Evolutionary conservation across 345 rosid genomes (phyloP).

Genomic region (Eucalyptus curtisii): DNA sequence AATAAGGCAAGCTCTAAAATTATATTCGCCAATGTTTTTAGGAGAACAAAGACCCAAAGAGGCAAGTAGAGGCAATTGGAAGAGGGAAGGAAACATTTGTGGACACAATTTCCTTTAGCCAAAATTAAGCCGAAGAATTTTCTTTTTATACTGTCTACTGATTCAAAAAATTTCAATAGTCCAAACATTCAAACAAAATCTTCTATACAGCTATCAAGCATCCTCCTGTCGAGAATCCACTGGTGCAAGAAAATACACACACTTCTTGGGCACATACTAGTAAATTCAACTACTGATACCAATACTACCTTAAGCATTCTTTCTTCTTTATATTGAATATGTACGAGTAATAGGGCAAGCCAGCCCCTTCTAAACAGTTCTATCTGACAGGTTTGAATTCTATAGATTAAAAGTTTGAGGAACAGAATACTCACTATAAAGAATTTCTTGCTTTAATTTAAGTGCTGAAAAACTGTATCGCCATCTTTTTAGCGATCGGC

Average conservation of each 20-base stretch:
- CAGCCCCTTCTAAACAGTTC: not conserved
- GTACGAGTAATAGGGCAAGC: not conserved
- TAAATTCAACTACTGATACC: not conserved
- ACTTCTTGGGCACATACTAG: not conserved
- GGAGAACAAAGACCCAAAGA: not conserved
- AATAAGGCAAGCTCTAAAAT: not conserved
- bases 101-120: not conserved
- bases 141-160: not conserved
- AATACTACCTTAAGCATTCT: not conserved
- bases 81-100: not conserved
- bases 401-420: not conserved
- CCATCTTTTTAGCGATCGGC: constrained; percentile 73
- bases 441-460: constrained; percentile 83
- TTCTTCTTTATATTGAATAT: not conserved
- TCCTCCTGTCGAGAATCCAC: not conserved
- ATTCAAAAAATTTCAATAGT: not conserved
- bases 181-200: not conserved
- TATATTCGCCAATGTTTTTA: not conserved
- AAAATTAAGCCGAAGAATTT: not conserved
- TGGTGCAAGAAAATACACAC: not conserved
- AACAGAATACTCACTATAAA: constrained; percentile 58
- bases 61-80: not conserved
- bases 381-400: not conserved
- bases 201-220: not conserved
- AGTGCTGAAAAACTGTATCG: constrained; percentile 75